These are phyloP conservation scores for Globisporangium iwayamae DNA, from an alignment of 352 stramenopile species.

Conservation along the genomic window DNA sequence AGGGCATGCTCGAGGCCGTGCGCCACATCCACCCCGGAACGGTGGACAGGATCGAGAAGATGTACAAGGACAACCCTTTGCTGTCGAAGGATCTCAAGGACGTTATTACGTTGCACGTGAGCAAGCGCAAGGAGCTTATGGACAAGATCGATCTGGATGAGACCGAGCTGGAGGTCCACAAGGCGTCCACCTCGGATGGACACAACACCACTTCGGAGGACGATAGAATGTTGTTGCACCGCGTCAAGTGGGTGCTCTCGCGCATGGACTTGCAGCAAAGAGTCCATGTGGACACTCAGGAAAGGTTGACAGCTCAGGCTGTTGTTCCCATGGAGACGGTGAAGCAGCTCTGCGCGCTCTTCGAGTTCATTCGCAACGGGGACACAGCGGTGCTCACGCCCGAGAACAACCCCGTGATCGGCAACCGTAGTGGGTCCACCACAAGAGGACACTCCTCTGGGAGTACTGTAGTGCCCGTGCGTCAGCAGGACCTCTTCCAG, in stretches of 20 bases:
- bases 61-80: slow-evolving; percentile 63
- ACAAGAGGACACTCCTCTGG: slow-evolving; percentile 6
- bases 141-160: slow-evolving; percentile 52
- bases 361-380: slow-evolving; percentile 69
- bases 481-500: slow-evolving; percentile 33
- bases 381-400: slow-evolving; percentile 34
- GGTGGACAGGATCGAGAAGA: slow-evolving; percentile 57
- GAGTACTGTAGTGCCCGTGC: slow-evolving; percentile 18
- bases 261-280: slow-evolving; percentile 45
- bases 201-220: slow-evolving; percentile 2
- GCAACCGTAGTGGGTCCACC: slow-evolving; percentile 7
- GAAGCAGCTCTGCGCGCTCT: slow-evolving; percentile 67
- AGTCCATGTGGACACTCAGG: slow-evolving; percentile 5
- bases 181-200: slow-evolving; percentile 14
- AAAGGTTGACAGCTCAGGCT: background rate
- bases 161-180: slow-evolving; percentile 52
- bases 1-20: slow-evolving; percentile 72
- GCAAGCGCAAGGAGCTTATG: slow-evolving; percentile 45
- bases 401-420: slow-evolving; percentile 54
- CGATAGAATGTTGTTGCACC: slow-evolving; percentile 69
- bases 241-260: slow-evolving; percentile 78
- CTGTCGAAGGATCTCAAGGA: slow-evolving; percentile 63
- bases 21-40: slow-evolving; percentile 65
- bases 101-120: slow-evolving; percentile 45
- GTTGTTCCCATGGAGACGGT: slow-evolving; percentile 25